Evolutionary conservation across 345 rosid genomes (phyloP), one percentile per base, ranked within the genome.

Genomic region (Balakata baccata): DNA sequence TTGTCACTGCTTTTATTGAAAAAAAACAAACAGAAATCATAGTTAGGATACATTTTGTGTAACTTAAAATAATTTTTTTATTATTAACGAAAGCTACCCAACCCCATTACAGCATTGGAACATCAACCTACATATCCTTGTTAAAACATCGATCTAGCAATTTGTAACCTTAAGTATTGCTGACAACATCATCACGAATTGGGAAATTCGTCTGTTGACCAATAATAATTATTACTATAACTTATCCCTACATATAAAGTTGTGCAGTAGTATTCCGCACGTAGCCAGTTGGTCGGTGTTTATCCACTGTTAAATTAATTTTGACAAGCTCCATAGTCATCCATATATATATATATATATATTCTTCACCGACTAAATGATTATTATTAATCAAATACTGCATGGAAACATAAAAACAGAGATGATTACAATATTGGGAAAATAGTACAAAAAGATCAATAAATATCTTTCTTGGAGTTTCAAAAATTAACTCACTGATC

Each of bases 391-490:
- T 34, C 9, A 64, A 58, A 66, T 7, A 47, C 25, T 10, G 16
- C 23, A 51, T 7, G 23, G 3, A n/a, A 20, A 18, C 13, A 54
- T 41, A 71, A 46, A 58, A 60, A 13, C 2, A 49, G 5, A 67
- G 53, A 54, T 61, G 38, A 16, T 71, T 68, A 68, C 76, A 29
- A 29, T 29, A 29, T 1, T 29, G 34, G 49, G 29, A 16, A 71
- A 72, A 75, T 75, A 69, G 59, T 72, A 49, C 22, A 50, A 62
- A 64, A 57, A 56, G 70, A 76, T 69, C 73, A 11, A 2, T 64
- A 1, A 45, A 56, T 69, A 78, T 81, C 77, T 79, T 81, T 81
- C 75, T 78, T 64, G 78, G 79, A 68, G 73, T 79, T 50, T 68
- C 68, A 69, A 64, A 50, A 53, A 39, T 17, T 7, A 7, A 29